Evolutionary conservation across 2,329 filamentous ascomycete genomes (phyloP), one percentile per base, ranked within the genome.

Genomic region (Claviceps maximensis): DNA sequence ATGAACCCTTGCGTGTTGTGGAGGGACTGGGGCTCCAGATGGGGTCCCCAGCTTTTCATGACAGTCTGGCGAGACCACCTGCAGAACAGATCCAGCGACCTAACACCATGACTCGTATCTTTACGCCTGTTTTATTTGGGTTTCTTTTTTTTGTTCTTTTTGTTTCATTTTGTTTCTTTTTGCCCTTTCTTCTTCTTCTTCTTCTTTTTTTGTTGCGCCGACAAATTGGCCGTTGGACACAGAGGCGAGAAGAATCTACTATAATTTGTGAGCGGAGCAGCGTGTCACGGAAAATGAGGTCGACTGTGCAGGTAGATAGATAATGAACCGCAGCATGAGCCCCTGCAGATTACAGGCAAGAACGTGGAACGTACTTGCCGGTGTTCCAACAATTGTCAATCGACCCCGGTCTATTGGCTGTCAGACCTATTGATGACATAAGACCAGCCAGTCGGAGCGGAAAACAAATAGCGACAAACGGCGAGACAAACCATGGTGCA

Each of bases 21-120:
- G 51, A 53, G 51, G 51, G 42, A 23, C 46, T 47, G 54, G 54
- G 51, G 46, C 51, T 49, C 45, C 49, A 45, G 49, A 51, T 49
- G 44, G 54, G 38, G 45, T 44, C 45, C 52, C 54, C 19, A 53
- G 23, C 17, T 48, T 47, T 46, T 29, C 15, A 41, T 19, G 38
- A 41, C 17, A 17, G n/a, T 41, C 17, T n/a, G 38, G 19, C 19
- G 38, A 41, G 38, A 17, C 38, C 5, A 29, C 27, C 5, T 29
- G 9, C 27, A 29, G 27, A 29, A 29, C n/a, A n/a, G n/a, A 29
- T 8, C 9, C 27, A 29, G 27, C 9, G 38, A 19, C 41, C 41
- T 25, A 13, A 13, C 21, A 44, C 19, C 41, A 10, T 44, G 41
- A 44, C 41, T 44, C 41, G 21, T 44, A n/a, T 23, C n/a, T n/a